phyloP scores from a whole-genome alignment of 1,139 yeast species.

The Sugiyamaella paludigena region DNA sequence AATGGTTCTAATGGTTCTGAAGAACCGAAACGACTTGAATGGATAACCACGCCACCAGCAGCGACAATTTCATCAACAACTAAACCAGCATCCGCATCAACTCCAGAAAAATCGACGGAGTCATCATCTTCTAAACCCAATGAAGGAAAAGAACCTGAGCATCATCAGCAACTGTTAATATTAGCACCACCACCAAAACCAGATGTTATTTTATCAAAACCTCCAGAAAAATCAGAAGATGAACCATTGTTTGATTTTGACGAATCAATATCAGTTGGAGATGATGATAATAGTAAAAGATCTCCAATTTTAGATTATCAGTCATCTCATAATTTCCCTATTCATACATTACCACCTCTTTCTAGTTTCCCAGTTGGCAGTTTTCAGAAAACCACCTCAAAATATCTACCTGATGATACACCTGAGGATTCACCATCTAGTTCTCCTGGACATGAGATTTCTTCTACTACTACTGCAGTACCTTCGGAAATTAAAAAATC shows the following conservation, averaged over 20 bases:
- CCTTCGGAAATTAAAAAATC: not conserved
- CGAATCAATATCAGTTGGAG: slow-evolving; percentile 15
- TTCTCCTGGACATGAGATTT: not conserved
- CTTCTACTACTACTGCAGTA: not conserved
- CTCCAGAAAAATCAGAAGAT: slow-evolving; percentile 14
- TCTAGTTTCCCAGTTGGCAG: not conserved
- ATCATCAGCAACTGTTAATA: too few species aligned
- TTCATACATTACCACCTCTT: not conserved
- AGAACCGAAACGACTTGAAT: slow-evolving; percentile 1
- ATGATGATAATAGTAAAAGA: too few species aligned
- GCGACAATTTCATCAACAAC: not conserved
- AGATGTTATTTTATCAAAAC: too few species aligned
- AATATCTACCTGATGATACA: slow-evolving; percentile 9
- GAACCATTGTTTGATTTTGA: slow-evolving; percentile 31
- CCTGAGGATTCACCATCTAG: slow-evolving; percentile 5
- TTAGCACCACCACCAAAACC: too few species aligned
- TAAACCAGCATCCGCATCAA: not conserved
- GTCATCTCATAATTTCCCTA: not conserved
- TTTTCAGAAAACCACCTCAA: slow-evolving; percentile 9
- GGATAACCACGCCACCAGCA: not conserved
- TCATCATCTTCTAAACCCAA: too few species aligned
- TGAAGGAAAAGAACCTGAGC: not conserved
- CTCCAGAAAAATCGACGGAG: not conserved
- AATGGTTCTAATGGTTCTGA: not conserved
- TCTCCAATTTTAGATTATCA: not conserved